phyloP scores from a whole-genome alignment of 495 filamentous ascomycete species.

The Podospora anserina region DNA sequence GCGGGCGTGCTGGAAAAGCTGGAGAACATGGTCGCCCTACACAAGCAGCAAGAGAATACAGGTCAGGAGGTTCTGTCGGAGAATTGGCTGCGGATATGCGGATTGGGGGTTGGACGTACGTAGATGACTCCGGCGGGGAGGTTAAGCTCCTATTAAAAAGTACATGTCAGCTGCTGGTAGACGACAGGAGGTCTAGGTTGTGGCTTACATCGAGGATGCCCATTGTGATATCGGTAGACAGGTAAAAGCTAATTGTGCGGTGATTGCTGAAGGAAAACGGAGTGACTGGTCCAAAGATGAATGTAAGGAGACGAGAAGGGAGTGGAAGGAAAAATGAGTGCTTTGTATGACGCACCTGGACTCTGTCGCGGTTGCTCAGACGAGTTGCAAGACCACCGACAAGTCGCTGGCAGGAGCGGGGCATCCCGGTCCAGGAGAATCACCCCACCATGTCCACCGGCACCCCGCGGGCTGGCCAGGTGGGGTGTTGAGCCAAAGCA shows the following conservation, averaged over 20 bases:
- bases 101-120: not conserved
- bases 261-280: not conserved
- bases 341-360: conserved; percentile 24
- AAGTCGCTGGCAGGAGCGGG: not conserved
- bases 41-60: not conserved
- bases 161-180: not conserved
- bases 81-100: not conserved
- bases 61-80: not conserved
- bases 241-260: not conserved
- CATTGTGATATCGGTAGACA: conserved; percentile 13
- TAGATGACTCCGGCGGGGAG: conserved; percentile 26
- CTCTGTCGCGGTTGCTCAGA: not conserved
- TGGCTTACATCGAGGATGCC: conserved; percentile 20
- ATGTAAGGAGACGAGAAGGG: conserved; percentile 1
- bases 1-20: conserved; percentile 83
- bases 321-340: conserved; percentile 17
- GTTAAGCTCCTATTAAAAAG: conserved; percentile 18
- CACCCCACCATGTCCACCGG: not conserved
- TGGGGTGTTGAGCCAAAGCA: not conserved
- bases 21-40: conserved; percentile 57
- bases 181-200: not conserved
- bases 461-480: not conserved
- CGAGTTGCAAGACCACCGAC: not conserved
- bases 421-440: not conserved
- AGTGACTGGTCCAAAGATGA: not conserved